phyloP scores from a whole-genome alignment of 768 basidiomycete genomes.

The Filobasidium floriforme region DNA sequence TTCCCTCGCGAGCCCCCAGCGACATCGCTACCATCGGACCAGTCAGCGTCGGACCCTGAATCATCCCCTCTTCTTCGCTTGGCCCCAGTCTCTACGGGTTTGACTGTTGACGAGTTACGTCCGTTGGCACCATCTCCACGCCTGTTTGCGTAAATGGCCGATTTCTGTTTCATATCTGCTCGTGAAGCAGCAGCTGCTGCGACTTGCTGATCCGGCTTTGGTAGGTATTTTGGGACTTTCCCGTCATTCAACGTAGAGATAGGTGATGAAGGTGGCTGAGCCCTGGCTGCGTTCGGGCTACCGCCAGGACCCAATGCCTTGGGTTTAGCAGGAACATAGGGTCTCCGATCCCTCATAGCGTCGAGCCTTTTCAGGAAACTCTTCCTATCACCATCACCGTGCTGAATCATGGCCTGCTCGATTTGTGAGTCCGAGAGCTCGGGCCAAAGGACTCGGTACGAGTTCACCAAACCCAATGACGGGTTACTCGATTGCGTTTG shows the following conservation, averaged over 20 bases:
- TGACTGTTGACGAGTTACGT: neutral
- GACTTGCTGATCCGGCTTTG: neutral
- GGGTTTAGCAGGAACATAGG: neutral
- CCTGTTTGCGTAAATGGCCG: slow-evolving; percentile 39
- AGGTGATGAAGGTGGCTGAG: neutral
- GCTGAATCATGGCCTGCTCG: slow-evolving; percentile 8
- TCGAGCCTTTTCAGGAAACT: neutral
- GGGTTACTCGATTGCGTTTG: neutral
- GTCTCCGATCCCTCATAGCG: neutral
- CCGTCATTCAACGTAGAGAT: neutral
- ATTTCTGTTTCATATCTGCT: slow-evolving; percentile 28
- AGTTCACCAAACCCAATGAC: neutral
- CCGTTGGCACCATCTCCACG: neutral
- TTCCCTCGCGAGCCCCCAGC: slow-evolving; percentile 31
- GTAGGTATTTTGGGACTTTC: neutral
- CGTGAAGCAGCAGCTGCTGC: neutral
- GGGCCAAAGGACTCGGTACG: neutral
- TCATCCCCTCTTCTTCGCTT: slow-evolving; percentile 37
- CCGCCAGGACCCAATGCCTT: neutral
- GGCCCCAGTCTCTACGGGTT: neutral
- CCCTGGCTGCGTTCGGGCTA: neutral
- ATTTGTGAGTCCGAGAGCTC: neutral
- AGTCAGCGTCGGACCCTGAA: slow-evolving; percentile 26
- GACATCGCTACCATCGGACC: slow-evolving; percentile 30
- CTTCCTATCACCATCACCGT: slow-evolving; percentile 8